Percentiles rank a stretch among this genome's conserved stretches.
Evolutionary conservation across 352 stramenopile species (phyloP).

Genomic region (Thraustochytrium striatum): DNA sequence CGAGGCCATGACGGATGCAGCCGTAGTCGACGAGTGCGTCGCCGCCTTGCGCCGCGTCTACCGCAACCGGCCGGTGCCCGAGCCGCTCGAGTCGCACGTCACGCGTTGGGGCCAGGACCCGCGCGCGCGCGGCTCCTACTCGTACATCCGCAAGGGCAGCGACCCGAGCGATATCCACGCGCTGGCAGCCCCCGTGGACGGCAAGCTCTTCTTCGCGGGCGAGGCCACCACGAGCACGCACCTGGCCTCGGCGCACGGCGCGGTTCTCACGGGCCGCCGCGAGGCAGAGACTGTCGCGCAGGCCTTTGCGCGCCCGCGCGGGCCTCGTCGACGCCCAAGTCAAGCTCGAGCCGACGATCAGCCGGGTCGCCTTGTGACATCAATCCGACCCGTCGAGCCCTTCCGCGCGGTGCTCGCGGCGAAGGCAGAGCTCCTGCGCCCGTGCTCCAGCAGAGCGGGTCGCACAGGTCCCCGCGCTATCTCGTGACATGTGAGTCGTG

Average conservation of each 20-base stretch:
- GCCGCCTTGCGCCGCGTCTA: conserved; percentile 63
- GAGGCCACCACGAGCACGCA: conserved; percentile 70
- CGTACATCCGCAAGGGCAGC: conserved; percentile 64
- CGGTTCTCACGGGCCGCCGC: conserved; percentile 66
- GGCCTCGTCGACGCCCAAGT: no score
- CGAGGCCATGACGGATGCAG: conserved; percentile 62
- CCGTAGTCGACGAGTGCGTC: conserved; percentile 63
- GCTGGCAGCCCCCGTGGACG: conserved; percentile 53
- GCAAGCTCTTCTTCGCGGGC: conserved; percentile 68
- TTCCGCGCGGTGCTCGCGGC: no score
- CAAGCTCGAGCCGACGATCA: no score
- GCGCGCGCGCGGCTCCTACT: conserved; percentile 58
- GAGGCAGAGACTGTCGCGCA: conserved; percentile 55
- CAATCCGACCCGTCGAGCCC: no score
- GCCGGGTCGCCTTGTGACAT: no score
- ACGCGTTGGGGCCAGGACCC: conserved; percentile 68
- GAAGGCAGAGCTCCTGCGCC: no score
- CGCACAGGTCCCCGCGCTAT: no score
- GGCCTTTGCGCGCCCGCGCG: no score
- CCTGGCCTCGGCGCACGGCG: conserved; percentile 68
- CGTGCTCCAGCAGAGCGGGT: no score
- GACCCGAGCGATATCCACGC: conserved; percentile 59
- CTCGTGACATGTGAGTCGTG: no score
- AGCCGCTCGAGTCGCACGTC: conserved; percentile 65
- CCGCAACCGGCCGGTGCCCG: conserved; percentile 54